Evolutionary conservation across 805 yeast genomes (phyloP).

Genomic region (Yarrowia porcina): DNA sequence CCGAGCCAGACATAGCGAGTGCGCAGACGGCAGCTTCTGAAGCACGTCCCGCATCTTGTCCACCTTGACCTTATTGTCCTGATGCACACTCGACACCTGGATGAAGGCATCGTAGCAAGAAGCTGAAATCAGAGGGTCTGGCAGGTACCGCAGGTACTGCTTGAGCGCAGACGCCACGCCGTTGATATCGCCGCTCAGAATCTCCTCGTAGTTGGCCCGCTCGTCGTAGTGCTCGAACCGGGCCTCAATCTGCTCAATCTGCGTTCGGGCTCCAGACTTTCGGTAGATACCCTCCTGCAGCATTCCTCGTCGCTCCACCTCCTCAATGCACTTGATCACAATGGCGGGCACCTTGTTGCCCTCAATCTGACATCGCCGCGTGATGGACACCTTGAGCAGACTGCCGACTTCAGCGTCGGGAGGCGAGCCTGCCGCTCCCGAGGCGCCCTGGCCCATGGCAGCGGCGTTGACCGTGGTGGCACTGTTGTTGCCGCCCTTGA

Average conservation of each 20-base stretch:
- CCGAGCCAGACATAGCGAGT: constrained; percentile 52
- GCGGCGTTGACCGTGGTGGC: neutral
- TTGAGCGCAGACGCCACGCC: constrained; percentile 86
- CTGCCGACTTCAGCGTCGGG: constrained; percentile 30
- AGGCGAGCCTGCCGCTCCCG: neutral
- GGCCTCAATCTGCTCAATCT: constrained; percentile 49
- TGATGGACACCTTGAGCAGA: constrained; percentile 54
- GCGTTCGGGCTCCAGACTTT: constrained; percentile 77
- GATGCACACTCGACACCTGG: constrained; percentile 42
- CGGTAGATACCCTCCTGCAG: constrained; percentile 85
- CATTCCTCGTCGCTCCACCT: constrained; percentile 75
- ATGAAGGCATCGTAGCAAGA: constrained; percentile 66
- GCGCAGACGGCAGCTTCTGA: constrained; percentile 60
- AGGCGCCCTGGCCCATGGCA: constrained; percentile 27
- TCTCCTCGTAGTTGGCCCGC: constrained; percentile 39
- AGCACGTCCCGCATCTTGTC: constrained; percentile 48
- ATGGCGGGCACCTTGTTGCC: constrained; percentile 63
- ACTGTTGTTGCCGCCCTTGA: constrained; percentile 20
- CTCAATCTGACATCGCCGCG: constrained; percentile 61
- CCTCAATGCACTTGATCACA: constrained; percentile 65
- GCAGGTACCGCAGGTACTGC: constrained; percentile 77
- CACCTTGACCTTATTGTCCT: constrained; percentile 38
- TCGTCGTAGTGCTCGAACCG: constrained; percentile 41
- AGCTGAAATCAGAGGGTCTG: constrained; percentile 79
- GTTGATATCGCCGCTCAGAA: constrained; percentile 65